Base-by-base conservation (phyloP, 768 basidiomycete species). In the Sutorius australiensis region DNA sequence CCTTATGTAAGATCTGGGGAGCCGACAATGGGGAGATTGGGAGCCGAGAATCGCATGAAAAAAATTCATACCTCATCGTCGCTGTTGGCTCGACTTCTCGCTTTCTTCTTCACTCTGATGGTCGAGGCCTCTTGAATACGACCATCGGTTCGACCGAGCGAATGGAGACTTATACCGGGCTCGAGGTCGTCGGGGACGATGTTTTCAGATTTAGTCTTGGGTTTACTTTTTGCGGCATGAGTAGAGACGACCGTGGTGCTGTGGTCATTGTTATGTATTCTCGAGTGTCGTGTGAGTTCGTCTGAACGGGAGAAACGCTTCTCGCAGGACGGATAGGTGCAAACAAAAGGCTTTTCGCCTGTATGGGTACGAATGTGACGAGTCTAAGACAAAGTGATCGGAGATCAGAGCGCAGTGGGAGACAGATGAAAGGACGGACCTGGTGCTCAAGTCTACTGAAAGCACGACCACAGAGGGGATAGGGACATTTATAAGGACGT, bases 291-390 rank as follows among this genome's bases (percentile, higher is more conserved):
- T 28, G 95, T 99, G 58, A 99, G 83, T 72, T 99, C 95, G 76
- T 99, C 95, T n/a, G 92, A 93, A 54, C 95, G 86, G 16, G 92
- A 94, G 72, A 99, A 99, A 6, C 94, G 88, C 71, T 98, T 99
- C 72, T 97, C 95, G 80, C 95, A 99, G n/a, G 85, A 82, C 4
- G 91, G 84, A 68, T 86, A 91, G 2, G 84, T 86, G 80, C 95
- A 99, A 19, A 83, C 80, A 63, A 98, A 98, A 3, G 95, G 95
- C 62, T 97, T 98, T 73, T 99, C 95, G 64, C 95, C 95, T 0
- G 95, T 99, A 70, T 99, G 95, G 0, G 95, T 99, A 54, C 95
- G 88, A 50, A 98, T 97, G 67, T 99, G 95, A 57, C 95, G 87
- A 17, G 95, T 99, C 92, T 98, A 70, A 0, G 33, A 38, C 32